Evolutionary conservation across 805 yeast species (phyloP), one percentile per base, ranked within the genome.

Genomic region (Limtongia smithiae): DNA sequence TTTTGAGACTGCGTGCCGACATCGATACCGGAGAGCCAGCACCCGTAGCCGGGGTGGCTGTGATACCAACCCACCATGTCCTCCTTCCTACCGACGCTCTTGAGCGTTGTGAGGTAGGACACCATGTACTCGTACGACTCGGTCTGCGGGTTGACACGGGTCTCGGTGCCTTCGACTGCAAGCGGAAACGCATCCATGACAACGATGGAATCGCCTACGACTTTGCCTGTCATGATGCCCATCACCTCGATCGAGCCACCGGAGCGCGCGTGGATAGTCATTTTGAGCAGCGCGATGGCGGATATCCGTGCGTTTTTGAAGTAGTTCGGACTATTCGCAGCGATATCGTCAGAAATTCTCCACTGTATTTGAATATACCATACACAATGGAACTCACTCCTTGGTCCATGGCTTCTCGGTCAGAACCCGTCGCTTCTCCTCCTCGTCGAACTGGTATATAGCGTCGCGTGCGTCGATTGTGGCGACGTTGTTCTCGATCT

Each of bases 111-210:
- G 44, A 85, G 70, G 65, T 85, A 89, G 51, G 80, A 82, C 1
- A 90, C 93, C 96, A 93, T 90, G 65, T 83, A 93, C 65, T 91
- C 97, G 66, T 90, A 90, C 0, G 94, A 95, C 62, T 91, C 97
- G 15, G 82, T 81, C 62, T 85, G 89, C 0, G 97, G 97, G 66
- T 93, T 93, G 30, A 91, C 98, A 42, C 97, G 67, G 0, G 96
- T 87, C 65, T 93, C 97, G 0, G 97, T 90, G 0, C 97, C 97
- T 64, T 86, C 91, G 1, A 91, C 97, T 0, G 97, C 97, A 33
- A 93, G 68, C 12, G 89, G 82, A 65, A 84, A 91, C 8, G 82
- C 82, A 65, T 91, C 96, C 73, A 81, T 74, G 1, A 93, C 84
- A 2, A 84, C 75, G 50, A 89, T 75, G 21, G 75, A 68, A 17